These are phyloP conservation scores for Curvularia hawaiiensis DNA, from an alignment of 2,329 filamentous ascomycete genomes.

Conservation along the genomic window DNA sequence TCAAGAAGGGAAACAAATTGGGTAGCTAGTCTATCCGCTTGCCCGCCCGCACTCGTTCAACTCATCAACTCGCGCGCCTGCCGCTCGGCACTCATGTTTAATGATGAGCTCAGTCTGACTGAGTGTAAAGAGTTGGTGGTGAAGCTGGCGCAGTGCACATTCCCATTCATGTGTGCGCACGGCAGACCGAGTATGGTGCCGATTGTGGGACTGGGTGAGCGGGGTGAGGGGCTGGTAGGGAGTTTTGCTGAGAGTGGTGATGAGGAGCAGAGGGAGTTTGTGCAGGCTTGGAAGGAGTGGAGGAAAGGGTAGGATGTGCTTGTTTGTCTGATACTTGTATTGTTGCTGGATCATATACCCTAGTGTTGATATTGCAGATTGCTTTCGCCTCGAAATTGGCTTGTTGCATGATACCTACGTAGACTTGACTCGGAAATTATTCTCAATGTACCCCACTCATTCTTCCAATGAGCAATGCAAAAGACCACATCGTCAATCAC, in stretches of 20 bases:
- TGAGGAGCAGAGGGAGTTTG: background rate
- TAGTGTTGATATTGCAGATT: background rate
- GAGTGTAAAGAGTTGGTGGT: constrained; percentile 65
- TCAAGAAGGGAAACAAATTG: constrained; percentile 48
- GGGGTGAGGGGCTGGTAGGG: background rate
- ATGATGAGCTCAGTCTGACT: constrained; percentile 64
- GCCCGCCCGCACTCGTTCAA: constrained; percentile 77
- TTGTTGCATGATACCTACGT: background rate
- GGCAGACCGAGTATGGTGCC: constrained; percentile 63
- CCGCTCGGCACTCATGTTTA: constrained; percentile 85
- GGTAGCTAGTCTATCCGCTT: constrained; percentile 68
- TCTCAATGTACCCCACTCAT: background rate
- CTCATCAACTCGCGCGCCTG: constrained; percentile 78
- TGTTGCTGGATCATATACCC: background rate
- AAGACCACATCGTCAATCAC: background rate
- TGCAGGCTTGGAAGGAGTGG: constrained; percentile 10
- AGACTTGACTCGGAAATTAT: background rate
- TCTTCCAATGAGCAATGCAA: background rate
- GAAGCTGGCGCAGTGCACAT: constrained; percentile 65
- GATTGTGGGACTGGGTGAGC: constrained; percentile 39
- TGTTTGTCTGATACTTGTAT: background rate
- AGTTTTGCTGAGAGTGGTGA: background rate
- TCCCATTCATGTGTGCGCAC: constrained; percentile 86
- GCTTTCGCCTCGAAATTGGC: background rate
- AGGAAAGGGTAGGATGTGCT: background rate